A percentile compares a stretch with the other conserved stretches of the same genome.
Evolutionary conservation across 2,329 filamentous ascomycete species (phyloP).

Genomic region (Cryphonectria nitschkei): DNA sequence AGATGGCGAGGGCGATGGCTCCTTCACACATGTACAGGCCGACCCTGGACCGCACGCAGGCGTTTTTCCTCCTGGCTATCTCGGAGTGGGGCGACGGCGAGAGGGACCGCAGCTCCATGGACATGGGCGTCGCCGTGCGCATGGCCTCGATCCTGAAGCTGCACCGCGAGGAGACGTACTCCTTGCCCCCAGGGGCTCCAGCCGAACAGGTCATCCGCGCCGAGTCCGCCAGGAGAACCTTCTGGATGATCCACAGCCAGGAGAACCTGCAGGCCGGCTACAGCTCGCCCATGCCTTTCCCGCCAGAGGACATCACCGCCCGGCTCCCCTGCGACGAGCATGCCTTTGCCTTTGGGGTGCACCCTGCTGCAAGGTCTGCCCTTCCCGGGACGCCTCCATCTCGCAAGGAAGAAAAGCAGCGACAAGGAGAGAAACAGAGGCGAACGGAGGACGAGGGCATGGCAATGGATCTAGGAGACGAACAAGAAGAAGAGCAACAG

Average conservation of each 20-base stretch:
- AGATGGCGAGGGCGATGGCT: slow-evolving; percentile 33
- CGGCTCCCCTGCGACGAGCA: slow-evolving; percentile 42
- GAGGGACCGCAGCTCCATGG: slow-evolving; percentile 38
- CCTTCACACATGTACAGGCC: slow-evolving; percentile 37
- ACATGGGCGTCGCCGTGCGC: slow-evolving; percentile 44
- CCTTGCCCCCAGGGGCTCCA: slow-evolving; percentile 32
- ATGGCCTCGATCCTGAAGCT: slow-evolving; percentile 42
- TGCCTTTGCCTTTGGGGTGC: slow-evolving; percentile 43
- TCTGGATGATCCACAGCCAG: slow-evolving; percentile 44
- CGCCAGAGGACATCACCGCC: slow-evolving; percentile 41
- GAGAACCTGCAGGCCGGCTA: slow-evolving; percentile 44
- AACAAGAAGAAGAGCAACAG: too few species aligned
- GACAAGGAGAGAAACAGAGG: not conserved
- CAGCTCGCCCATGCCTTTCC: slow-evolving; percentile 40
- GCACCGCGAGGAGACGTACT: slow-evolving; percentile 43
- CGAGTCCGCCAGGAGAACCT: slow-evolving; percentile 41
- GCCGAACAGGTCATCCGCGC: slow-evolving; percentile 38
- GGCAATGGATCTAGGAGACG: too few species aligned
- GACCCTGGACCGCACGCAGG: slow-evolving; percentile 37
- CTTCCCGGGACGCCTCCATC: slow-evolving; percentile 40
- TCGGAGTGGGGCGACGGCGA: slow-evolving; percentile 42
- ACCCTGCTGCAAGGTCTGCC: slow-evolving; percentile 38
- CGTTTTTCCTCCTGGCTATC: slow-evolving; percentile 40
- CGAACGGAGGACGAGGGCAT: too few species aligned
- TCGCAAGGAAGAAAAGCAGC: not conserved